A percentile compares a stretch with the other conserved stretches of the same genome.
Evolutionary conservation across 1,284 basidiomycete genomes (phyloP).

Genomic region (Agroathelia rolfsii): DNA sequence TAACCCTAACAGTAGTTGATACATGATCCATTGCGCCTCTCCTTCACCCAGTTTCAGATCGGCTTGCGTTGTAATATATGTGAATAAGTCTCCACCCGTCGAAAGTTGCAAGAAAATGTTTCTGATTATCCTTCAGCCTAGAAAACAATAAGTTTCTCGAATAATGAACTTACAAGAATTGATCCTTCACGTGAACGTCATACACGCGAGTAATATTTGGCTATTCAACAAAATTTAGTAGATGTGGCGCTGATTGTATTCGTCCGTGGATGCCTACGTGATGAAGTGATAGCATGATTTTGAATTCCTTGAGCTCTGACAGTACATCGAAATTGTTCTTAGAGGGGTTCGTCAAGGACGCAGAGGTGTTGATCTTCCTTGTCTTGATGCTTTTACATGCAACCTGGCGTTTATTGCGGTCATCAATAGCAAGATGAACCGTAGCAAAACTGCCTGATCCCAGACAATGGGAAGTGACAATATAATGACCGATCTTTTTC

Average conservation of each 20-base stretch:
- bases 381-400: slow-evolving; percentile 75
- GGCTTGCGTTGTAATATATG: slow-evolving; percentile 58
- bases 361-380: slow-evolving; percentile 32
- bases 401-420: slow-evolving; percentile 51
- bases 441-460: slow-evolving; percentile 73
- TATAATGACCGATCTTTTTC: slow-evolving; percentile 48
- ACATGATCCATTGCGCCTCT: slow-evolving; percentile 78
- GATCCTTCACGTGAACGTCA: slow-evolving; percentile 53
- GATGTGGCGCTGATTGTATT: slow-evolving; percentile 4
- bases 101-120: slow-evolving; percentile 71
- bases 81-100: slow-evolving; percentile 72
- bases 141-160: slow-evolving; percentile 21
- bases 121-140: slow-evolving; percentile 41
- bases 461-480: slow-evolving; percentile 64
- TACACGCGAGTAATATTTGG: slow-evolving; percentile 76
- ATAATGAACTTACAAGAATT: slow-evolving; percentile 39
- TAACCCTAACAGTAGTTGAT: slow-evolving; percentile 66
- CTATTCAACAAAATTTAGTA: slow-evolving; percentile 46
- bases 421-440: slow-evolving; percentile 68
- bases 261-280: slow-evolving; percentile 61
- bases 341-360: no score
- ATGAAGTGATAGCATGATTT: slow-evolving; percentile 54
- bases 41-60: slow-evolving; percentile 52
- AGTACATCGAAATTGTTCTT: no score
- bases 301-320: slow-evolving; percentile 70